These are phyloP conservation scores for Davidsoniella virescens DNA, from an alignment of 2,329 filamentous ascomycete genomes.

Conservation along the genomic window DNA sequence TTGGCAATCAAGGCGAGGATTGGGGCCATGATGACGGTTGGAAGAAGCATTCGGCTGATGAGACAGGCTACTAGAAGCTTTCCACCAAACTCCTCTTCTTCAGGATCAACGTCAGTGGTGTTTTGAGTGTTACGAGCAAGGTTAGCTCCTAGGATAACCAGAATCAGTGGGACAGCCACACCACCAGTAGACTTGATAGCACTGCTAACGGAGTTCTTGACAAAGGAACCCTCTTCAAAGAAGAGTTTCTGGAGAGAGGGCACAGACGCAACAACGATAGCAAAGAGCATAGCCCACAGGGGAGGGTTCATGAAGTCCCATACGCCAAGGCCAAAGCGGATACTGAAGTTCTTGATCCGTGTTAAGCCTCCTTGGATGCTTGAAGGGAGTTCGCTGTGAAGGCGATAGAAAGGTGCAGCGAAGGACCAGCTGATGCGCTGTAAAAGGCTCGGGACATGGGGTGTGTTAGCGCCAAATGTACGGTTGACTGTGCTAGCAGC, in stretches of 20 bases:
- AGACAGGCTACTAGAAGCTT: constrained; percentile 76
- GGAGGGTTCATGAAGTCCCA: constrained; percentile 98
- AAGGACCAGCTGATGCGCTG: neutral
- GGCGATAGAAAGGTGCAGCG: neutral
- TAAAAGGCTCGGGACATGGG: neutral
- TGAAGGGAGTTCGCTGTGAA: neutral
- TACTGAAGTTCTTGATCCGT: neutral
- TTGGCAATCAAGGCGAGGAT: constrained; percentile 76
- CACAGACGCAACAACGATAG: constrained; percentile 81
- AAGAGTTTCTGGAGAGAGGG: constrained; percentile 70
- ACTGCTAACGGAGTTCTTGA: constrained; percentile 82
- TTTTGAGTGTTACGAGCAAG: constrained; percentile 80
- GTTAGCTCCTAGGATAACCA: constrained; percentile 90
- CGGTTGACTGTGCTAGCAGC: neutral
- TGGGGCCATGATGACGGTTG: constrained; percentile 82
- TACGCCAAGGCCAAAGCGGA: constrained; percentile 43
- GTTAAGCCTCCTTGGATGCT: neutral
- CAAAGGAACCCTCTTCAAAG: constrained; percentile 75
- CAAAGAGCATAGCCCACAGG: constrained; percentile 87
- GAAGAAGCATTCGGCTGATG: constrained; percentile 79
- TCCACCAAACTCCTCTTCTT: constrained; percentile 51
- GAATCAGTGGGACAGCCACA: constrained; percentile 85
- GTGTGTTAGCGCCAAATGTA: neutral
- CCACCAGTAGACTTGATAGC: constrained; percentile 73
- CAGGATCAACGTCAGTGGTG: constrained; percentile 45